Evolutionary conservation across 1,139 yeast species (phyloP), one percentile per base, ranked within the genome.

Genomic region (Sugiyamaella grinbergsii): DNA sequence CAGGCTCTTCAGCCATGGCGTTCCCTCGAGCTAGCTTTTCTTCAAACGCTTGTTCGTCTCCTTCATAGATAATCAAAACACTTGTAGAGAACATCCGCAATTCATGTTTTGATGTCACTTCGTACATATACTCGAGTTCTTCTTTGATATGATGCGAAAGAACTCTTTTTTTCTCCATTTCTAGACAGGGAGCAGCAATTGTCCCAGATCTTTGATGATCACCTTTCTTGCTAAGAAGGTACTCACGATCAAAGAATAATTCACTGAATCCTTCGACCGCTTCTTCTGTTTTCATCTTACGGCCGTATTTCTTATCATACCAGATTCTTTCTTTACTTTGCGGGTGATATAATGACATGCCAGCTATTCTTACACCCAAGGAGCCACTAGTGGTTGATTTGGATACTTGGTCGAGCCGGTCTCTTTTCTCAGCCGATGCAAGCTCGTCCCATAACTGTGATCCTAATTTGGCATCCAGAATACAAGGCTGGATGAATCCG

Each of bases 391-490:
- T 93, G 1, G 98, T 91, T 0, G 73, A 57, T 1, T 69, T 64
- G 39, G 94, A 78, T 0, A 93, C 97, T 36, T 74, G 67, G 29
- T 71, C 72, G 60, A 93, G 70, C 38, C 98, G 66, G 39, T 70
- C 70, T 15, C 71, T 73, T 62, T 93, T 93, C 29, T 82, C 95
- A 0, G 62, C 67, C 1, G 75, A 49, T 4, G 71, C 68, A 3
- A 74, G 75, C 20, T 71, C 74, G 67, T 91, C 98, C 60, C 85
- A 81, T 31, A 93, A 69, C 11, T 75, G 64, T 4, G 81, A 69
- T 0, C 98, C 98, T 5, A 93, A 73, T 64, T 93, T 93, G 49
- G 91, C 79, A 64, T 93, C 98, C 56, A 91, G 63, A 2, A 93
- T 77, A 53, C 86, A 79, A 0, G 98, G 98, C 45, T 72, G 70